Base-by-base conservation (phyloP, 495 filamentous ascomycete genomes). In the Daldinia concentrica region DNA sequence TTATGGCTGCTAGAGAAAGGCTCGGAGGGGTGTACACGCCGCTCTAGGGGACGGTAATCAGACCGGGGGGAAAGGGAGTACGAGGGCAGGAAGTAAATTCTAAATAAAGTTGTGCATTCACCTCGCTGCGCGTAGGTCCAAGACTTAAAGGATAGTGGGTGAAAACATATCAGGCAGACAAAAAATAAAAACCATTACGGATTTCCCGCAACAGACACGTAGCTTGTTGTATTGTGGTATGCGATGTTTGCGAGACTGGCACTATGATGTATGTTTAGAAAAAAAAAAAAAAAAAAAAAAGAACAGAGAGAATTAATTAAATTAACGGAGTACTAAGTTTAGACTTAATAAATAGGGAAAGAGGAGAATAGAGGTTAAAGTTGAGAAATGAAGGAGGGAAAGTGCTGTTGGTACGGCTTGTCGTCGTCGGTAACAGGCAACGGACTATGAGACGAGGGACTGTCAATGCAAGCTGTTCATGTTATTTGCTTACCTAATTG, bases 181-280 rank as follows among this genome's bases (percentile, higher is more conserved):
- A 61, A 45, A 29, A 14, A 29, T 51, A 24, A 62, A 55, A 11
- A 62, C 64, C 50, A 48, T 12, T 52, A 6, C 57, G 32, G 66
- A 69, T 66, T 58, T 67, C 43, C 59, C 58, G 64, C 57, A 68
- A 72, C 50, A 69, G 59, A 73, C 70, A 73, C 70, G 70, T 73
- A 62, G 58, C 61, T 60, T 51, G 9, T 51, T 62, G 32, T 57
- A 22, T 24, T 57, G 30, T 58, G 26, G 8, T 19, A 37, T 9
- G 50, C 24, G 24, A 30, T 57, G 54, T 6, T 57, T 57, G 29
- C 27, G 6, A 32, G 36, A 43, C 37, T 6, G 7, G 26, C 24
- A 39, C 32, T 22, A 22, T 22, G 30, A 36, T 32, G 17, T 22
- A 57, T 32, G n/a, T 7, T 34, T 19, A 24, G 26, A 29, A 19